phyloP scores from a whole-genome alignment of 768 basidiomycete species.

The Tylopilus balloui region DNA sequence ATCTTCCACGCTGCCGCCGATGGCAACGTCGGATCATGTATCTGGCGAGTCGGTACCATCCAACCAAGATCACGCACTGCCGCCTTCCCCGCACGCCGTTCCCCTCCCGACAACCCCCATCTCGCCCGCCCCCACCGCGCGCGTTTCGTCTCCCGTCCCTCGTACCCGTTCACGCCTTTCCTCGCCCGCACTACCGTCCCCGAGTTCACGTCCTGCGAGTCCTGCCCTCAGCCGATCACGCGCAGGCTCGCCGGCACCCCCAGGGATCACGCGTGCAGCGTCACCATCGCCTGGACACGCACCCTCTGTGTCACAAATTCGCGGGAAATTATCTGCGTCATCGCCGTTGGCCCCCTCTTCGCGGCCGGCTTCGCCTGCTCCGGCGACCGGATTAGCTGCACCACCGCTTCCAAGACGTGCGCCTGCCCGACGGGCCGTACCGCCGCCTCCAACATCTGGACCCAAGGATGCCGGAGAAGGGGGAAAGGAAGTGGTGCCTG shows the following conservation, averaged over 20 bases:
- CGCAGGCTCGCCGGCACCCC: constrained; percentile 21
- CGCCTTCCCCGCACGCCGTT: constrained; percentile 19
- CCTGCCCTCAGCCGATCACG: constrained; percentile 24
- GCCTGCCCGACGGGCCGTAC: constrained; percentile 42
- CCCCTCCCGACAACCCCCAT: constrained; percentile 27
- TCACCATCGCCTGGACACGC: constrained; percentile 13
- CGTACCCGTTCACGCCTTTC: constrained; percentile 34
- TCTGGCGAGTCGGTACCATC: constrained; percentile 8
- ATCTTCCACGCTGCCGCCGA: not conserved
- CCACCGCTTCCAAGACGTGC: constrained; percentile 69
- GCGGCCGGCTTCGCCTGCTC: constrained; percentile 36
- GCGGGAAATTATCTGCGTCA: constrained; percentile 15
- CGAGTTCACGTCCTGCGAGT: constrained; percentile 29
- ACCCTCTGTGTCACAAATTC: constrained; percentile 3
- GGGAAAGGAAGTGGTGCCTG: not conserved
- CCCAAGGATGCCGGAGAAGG: not conserved
- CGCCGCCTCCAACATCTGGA: constrained; percentile 20
- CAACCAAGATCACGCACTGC: constrained; percentile 4
- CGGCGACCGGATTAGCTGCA: constrained; percentile 15
- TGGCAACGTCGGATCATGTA: not conserved
- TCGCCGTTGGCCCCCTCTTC: constrained; percentile 33
- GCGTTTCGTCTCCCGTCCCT: constrained; percentile 17
- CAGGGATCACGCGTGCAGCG: constrained; percentile 2
- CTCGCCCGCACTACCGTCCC: constrained; percentile 28
- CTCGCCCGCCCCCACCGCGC: constrained; percentile 24